These are phyloP conservation scores for Gossypium gossypioides DNA, from an alignment of 441 rosid genomes.

Conservation along the genomic window DNA sequence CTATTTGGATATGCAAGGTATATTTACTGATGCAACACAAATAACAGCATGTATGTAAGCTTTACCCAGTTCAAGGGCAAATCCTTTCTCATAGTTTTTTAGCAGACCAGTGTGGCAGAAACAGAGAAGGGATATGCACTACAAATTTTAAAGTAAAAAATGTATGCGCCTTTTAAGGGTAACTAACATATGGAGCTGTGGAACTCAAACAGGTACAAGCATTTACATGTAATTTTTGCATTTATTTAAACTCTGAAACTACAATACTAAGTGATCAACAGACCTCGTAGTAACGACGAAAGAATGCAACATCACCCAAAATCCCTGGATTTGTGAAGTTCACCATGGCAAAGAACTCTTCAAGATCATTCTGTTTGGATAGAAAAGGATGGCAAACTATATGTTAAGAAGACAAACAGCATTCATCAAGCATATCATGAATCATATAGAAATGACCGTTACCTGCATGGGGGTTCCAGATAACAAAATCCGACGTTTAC, in stretches of 20 bases:
- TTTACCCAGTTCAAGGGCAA: background rate
- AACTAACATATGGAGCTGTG: background rate
- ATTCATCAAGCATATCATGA: constrained; percentile 1
- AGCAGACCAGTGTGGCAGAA: background rate
- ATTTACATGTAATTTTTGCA: background rate
- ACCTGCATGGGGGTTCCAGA: constrained; percentile 99
- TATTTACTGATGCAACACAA: background rate
- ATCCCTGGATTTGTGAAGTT: constrained; percentile 93
- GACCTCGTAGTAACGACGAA: constrained; percentile 93
- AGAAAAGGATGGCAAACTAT: background rate
- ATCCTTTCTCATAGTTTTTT: background rate
- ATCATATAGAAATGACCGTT: constrained; percentile 16
- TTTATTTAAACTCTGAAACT: background rate
- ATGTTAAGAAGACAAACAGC: background rate
- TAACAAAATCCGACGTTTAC: constrained; percentile 81
- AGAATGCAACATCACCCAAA: constrained; percentile 78
- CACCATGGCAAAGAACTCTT: constrained; percentile 97
- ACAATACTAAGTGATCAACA: constrained; percentile 10
- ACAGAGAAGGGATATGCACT: background rate
- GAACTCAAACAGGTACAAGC: background rate
- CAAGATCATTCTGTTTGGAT: constrained; percentile 79
- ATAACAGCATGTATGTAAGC: background rate
- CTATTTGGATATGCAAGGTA: background rate
- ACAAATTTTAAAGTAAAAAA: background rate
- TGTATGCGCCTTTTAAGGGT: background rate